Percentiles rank a stretch among this genome's conserved stretches.
Conservation (phyloP, 441 rosid genomes). For the Jatropha multifida region DNA sequence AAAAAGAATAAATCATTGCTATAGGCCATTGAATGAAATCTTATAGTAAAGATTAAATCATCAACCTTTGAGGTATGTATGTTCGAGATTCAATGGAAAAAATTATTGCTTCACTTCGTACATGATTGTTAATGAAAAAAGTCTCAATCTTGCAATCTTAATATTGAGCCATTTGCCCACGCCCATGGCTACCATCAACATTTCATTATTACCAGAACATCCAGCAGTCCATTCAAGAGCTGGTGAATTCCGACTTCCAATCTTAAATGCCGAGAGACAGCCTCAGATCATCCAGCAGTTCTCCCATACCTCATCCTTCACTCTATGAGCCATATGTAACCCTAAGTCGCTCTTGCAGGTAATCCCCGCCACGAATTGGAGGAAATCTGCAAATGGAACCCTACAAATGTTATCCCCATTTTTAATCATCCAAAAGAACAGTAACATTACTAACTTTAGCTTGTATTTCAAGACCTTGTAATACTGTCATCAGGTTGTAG, state of each 20-base stretch:
- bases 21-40: too few species aligned
- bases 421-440: not conserved
- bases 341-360: constrained; percentile 54
- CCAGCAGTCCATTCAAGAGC: not conserved
- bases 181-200: too few species aligned
- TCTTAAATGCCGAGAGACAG: not conserved
- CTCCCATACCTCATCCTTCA: not conserved
- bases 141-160: too few species aligned
- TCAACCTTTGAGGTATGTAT: too few species aligned
- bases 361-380: constrained; percentile 60
- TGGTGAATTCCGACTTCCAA: not conserved
- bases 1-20: too few species aligned
- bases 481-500: not conserved
- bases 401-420: not conserved
- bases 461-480: not conserved
- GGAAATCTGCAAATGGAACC: constrained; percentile 43
- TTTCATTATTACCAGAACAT: not conserved
- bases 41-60: too few species aligned
- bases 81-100: too few species aligned
- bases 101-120: too few species aligned
- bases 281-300: not conserved
- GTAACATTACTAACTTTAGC: not conserved
- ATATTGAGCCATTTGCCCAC: too few species aligned
- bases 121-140: too few species aligned
- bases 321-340: constrained; percentile 36